Percentiles rank a stretch among this genome's conserved stretches.
phyloP scores from a whole-genome alignment of 768 basidiomycete genomes.

The Mycena venus region DNA sequence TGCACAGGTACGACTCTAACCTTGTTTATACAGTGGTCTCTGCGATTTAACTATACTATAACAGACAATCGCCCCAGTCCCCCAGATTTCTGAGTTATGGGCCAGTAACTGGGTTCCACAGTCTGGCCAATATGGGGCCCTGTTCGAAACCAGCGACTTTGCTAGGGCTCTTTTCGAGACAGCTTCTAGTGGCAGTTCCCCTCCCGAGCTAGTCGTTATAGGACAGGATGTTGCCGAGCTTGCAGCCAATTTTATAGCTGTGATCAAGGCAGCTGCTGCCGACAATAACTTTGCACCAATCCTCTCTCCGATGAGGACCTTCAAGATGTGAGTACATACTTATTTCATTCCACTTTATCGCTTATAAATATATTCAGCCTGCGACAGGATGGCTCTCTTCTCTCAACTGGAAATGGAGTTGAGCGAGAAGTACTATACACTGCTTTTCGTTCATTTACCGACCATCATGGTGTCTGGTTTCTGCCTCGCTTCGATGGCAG shows the following conservation, averaged over 20 bases:
- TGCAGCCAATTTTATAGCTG: background rate
- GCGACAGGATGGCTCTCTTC: too few relatives aligned
- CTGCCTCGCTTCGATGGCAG: background rate
- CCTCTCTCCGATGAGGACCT: background rate
- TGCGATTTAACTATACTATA: background rate
- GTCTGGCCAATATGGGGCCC: background rate
- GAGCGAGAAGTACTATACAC: too few relatives aligned
- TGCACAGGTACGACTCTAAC: background rate
- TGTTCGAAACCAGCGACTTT: background rate
- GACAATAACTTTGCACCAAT: background rate
- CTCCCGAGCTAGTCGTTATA: background rate
- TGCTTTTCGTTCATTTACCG: background rate
- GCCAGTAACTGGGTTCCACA: background rate
- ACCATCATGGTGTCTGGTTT: background rate
- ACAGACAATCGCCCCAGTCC: background rate
- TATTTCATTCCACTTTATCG: too few relatives aligned
- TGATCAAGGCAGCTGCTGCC: background rate
- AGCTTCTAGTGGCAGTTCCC: background rate
- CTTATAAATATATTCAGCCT: too few relatives aligned
- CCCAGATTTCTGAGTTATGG: background rate
- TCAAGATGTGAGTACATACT: background rate
- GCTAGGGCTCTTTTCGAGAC: background rate
- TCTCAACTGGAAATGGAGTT: too few relatives aligned
- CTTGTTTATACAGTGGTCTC: background rate
- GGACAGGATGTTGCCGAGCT: background rate